Evolutionary conservation across 768 basidiomycete species (phyloP).

Genomic region (Amanita brunnescens): DNA sequence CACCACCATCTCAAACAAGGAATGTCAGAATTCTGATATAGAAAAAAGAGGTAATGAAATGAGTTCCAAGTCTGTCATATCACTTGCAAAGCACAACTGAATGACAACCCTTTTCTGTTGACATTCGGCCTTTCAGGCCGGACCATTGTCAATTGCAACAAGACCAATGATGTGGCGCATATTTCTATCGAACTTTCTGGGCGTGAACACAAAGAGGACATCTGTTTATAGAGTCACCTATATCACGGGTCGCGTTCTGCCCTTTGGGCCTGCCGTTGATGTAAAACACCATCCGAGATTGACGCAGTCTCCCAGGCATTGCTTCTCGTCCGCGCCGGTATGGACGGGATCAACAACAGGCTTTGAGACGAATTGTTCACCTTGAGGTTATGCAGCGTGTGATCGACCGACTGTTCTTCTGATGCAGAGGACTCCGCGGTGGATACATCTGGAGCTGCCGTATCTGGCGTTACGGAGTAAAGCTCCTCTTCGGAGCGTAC

Average conservation of each 20-base stretch:
- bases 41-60: not conserved
- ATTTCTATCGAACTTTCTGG: not conserved
- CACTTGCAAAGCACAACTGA: not conserved
- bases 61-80: not conserved
- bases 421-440: slow-evolving; percentile 5
- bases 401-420: not conserved
- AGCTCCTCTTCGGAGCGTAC: slow-evolving; percentile 3
- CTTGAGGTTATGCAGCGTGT: slow-evolving; percentile 3
- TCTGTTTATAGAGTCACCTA: not conserved
- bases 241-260: slow-evolving; percentile 6
- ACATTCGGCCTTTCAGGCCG: not conserved
- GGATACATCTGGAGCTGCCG: not conserved
- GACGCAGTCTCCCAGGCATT: not conserved
- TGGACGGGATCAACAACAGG: not conserved
- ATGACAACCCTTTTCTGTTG: not conserved
- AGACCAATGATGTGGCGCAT: not conserved
- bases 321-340: not conserved
- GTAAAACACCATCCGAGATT: slow-evolving; percentile 2
- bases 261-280: slow-evolving; percentile 3
- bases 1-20: not conserved
- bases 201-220: not conserved
- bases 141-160: not conserved
- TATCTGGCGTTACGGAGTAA: slow-evolving; percentile 1
- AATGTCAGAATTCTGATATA: slow-evolving; percentile 4
- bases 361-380: not conserved